Evolutionary conservation across 169 alveolate species (phyloP).

Genomic region (Plasmodium sp.): DNA sequence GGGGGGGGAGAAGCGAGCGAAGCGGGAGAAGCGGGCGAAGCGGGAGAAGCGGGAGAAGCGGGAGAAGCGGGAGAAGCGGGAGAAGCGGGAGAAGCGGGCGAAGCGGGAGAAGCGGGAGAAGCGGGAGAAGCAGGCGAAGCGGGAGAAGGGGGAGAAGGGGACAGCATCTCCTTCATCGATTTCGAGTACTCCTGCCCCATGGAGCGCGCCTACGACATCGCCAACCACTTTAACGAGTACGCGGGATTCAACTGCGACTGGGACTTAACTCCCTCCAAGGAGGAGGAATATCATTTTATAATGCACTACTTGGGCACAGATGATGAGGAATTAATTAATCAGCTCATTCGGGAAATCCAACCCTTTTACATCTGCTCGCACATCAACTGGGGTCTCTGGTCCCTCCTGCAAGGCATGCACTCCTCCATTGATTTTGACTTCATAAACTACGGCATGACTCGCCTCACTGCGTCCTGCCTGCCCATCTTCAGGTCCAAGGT

Average conservation of each 20-base stretch:
- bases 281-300: slow-evolving; percentile 76
- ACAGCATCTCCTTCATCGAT: slow-evolving; percentile 73
- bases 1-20: neutral
- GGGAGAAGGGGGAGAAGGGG: neutral
- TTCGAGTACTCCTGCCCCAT: slow-evolving; percentile 84
- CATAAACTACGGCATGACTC: slow-evolving; percentile 74
- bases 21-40: neutral
- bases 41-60: too few species aligned
- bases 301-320: slow-evolving; percentile 59
- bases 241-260: slow-evolving; percentile 79
- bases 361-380: slow-evolving; percentile 83
- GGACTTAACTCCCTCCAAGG: slow-evolving; percentile 74
- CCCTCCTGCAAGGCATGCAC: slow-evolving; percentile 77
- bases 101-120: too few species aligned
- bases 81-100: neutral
- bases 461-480: slow-evolving; percentile 63
- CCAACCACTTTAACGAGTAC: slow-evolving; percentile 84
- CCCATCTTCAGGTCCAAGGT: slow-evolving; percentile 34
- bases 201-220: slow-evolving; percentile 87
- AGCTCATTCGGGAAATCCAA: slow-evolving; percentile 76
- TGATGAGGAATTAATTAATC: slow-evolving; percentile 34
- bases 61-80: neutral
- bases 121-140: neutral
- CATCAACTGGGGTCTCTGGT: slow-evolving; percentile 85
- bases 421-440: slow-evolving; percentile 80